Evolutionary conservation across 352 stramenopile species (phyloP), one percentile per base, ranked within the genome.

Genomic region (Globisporangium splendens): DNA sequence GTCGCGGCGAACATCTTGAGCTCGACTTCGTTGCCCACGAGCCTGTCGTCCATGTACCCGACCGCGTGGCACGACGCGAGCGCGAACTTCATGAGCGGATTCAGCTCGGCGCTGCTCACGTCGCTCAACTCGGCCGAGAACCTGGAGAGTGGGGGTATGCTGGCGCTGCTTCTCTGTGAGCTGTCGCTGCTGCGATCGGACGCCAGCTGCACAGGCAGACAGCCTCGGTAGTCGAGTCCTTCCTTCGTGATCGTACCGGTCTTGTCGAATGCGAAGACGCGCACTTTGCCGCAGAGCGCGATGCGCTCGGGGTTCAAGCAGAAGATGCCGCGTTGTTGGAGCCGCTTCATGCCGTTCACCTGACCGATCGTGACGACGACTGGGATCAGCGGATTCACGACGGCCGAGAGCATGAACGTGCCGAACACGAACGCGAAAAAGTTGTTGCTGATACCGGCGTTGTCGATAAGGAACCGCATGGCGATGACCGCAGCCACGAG

Each of bases 241-340:
- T 94, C 72, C 46, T 93, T 86, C 7, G 87, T 96, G 5, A 96
- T 69, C 6, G 85, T 96, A 6, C 87, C 87, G 0, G 87, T 96
- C 52, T 96, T 96, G 63, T 96, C 87, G 63, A 96, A 95, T 58
- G 82, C 91, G 31, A 83, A 86, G 6, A 86, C 70, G 12, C 73
- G 80, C 8, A 95, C 80, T 68, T 95, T 96, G n/a, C 85, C 87
- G 41, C 81, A 80, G 10, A 95, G 62, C 0, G 88, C 69, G 58
- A 95, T 91, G 2, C 76, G 77, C 58, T 85, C 69, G 0, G 75
- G 69, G 61, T 95, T 82, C 1, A 87, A 72, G 31, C 76, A 91
- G 53, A 85, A 77, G 50, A 95, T 85, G 5, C 75, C 69, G 18
- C 73, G 70, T 28, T 67, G 49, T 21, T 73, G 42, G 3, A 96